Percentiles rank a stretch among this genome's conserved stretches.
Conservation (phyloP, 352 stramenopile species). For the Phytophthora hibernalis region DNA sequence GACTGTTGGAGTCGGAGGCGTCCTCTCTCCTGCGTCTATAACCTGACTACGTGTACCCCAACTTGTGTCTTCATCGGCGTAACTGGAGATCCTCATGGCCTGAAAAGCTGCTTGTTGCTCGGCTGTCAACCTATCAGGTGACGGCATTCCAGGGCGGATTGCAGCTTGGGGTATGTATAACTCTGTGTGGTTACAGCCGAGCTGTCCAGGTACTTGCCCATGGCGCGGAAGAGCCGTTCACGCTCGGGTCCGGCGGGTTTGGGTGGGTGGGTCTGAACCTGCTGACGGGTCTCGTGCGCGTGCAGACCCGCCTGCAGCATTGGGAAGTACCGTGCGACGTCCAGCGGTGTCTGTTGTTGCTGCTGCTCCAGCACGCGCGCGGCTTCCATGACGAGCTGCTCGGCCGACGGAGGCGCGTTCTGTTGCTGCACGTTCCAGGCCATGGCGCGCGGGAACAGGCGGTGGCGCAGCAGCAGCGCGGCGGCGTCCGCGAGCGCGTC, state of each 20-base stretch:
- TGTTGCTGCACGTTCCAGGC: constrained; percentile 58
- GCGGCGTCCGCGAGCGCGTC: constrained; percentile 31
- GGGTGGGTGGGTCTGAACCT: neutral
- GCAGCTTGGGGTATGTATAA: constrained; percentile 13
- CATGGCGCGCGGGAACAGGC: constrained; percentile 70
- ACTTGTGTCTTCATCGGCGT: constrained; percentile 33
- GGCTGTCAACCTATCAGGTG: constrained; percentile 31
- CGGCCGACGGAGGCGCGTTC: constrained; percentile 16
- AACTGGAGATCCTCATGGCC: constrained; percentile 45
- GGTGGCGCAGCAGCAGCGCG: constrained; percentile 55
- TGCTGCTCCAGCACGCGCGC: constrained; percentile 22
- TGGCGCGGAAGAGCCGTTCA: constrained; percentile 57
- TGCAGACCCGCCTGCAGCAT: constrained; percentile 36
- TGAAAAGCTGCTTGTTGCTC: constrained; percentile 47
- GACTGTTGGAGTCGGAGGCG: constrained; percentile 9
- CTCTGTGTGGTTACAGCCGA: neutral
- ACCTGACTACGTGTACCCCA: constrained; percentile 23
- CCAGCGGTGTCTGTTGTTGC: constrained; percentile 20
- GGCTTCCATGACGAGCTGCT: constrained; percentile 21
- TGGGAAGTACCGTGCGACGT: constrained; percentile 50
- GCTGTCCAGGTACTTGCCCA: constrained; percentile 59
- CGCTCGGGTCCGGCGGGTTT: constrained; percentile 29
- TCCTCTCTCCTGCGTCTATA: constrained; percentile 3
- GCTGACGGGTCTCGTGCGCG: neutral
- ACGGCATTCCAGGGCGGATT: constrained; percentile 24